phyloP scores from a whole-genome alignment of 495 filamentous ascomycete genomes.

The Articulospora tetracladia region DNA sequence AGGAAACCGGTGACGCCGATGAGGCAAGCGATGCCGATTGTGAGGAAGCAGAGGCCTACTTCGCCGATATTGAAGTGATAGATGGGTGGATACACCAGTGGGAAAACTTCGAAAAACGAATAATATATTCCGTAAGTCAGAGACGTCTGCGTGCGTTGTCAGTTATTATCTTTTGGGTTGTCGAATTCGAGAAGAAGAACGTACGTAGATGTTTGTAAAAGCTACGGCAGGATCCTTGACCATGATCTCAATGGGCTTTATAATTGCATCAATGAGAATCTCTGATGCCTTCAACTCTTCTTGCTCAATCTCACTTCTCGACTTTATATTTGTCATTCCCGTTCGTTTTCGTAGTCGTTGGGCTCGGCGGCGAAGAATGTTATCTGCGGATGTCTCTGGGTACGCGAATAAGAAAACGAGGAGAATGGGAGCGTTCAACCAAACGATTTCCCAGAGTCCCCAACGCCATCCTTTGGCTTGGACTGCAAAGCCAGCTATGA shows the following conservation, averaged over 20 bases:
- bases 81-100: constrained; percentile 53
- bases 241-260: constrained; percentile 56
- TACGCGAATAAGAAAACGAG: constrained; percentile 36
- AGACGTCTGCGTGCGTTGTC: constrained; percentile 31
- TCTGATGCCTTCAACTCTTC: constrained; percentile 36
- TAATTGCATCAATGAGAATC: constrained; percentile 49
- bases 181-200: not conserved
- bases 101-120: constrained; percentile 68
- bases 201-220: constrained; percentile 52
- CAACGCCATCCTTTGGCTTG: constrained; percentile 34
- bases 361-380: constrained; percentile 34
- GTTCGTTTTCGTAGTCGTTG: constrained; percentile 37
- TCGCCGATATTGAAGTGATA: constrained; percentile 58
- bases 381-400: constrained; percentile 40
- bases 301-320: constrained; percentile 48
- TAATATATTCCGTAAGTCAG: constrained; percentile 64
- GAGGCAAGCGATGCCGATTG: constrained; percentile 47
- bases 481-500: constrained; percentile 38
- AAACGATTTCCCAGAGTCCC: constrained; percentile 46
- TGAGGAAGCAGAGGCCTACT: constrained; percentile 58
- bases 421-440: constrained; percentile 39
- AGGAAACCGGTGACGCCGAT: constrained; percentile 45
- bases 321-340: constrained; percentile 36
- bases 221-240: constrained; percentile 54
- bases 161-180: not conserved